Base-by-base conservation (phyloP, 2,329 filamentous ascomycete species). In the Talaromyces sp. region DNA sequence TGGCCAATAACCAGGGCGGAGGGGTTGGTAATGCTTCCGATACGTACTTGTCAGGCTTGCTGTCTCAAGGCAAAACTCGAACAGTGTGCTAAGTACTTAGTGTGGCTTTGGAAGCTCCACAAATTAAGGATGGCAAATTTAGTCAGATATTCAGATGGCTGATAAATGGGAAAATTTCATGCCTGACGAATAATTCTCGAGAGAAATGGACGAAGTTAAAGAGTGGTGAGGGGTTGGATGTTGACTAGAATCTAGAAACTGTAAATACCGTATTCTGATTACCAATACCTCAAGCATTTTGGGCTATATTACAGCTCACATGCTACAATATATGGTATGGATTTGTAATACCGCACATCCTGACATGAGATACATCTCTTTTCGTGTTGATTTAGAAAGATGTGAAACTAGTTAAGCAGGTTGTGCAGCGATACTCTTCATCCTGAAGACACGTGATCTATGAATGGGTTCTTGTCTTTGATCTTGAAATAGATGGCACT, bases 1-100 rank as follows among this genome's bases (percentile, higher is more conserved):
- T 52, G 27, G 56, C 64, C 64, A 66, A 66, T 66, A 54, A 63
- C 56, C 56, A 64, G 35, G 47, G 64, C 60, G 56, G 64, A 62
- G 64, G 64, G 64, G 60, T 43, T 61, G 47, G 45, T 43, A 57
- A 43, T 56, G 50, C 37, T 63, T 59, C 62, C 45, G 62, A 64
- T 56, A 56, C 52, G 33, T 22, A 39, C 31, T 56, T 39, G 52
- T 56, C 33, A 56, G 33, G 31, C 27, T 56, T 56, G 61, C 39
- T 37, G 45, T 52, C 45, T 54, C 60, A 56, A 48, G 43, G 27
- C 52, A 58, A 63, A 63, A 56, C 52, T 56, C n/a, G 52, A 22
- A 56, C 52, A 56, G 52, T 22, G 27, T 31, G 24, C 27, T 52
- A 52, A 33, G 9, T n/a, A 52, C 48, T 19, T 56, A 56, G 52